Base-by-base conservation (phyloP, 768 basidiomycete genomes). In the Holtermanniella nyarrowii region DNA sequence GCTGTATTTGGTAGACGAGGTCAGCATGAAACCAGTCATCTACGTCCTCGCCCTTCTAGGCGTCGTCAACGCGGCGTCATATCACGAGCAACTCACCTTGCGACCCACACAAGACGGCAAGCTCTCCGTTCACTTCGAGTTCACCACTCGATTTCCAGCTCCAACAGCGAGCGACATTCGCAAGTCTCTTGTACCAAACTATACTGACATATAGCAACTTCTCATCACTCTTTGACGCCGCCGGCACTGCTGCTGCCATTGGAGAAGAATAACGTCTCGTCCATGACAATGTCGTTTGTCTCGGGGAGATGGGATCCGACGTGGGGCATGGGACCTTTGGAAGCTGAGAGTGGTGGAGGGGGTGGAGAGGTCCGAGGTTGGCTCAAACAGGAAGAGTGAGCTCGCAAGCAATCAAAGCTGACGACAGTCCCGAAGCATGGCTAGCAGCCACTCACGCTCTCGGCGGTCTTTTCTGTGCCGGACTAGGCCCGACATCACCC, bases 401-500 rank as follows among this genome's bases (percentile, higher is more conserved):
- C 43, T 22, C 44, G 27, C 42, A 57, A n/a, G n/a, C n/a, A n/a
- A n/a, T n/a, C n/a, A n/a, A n/a, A n/a, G n/a, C n/a, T n/a, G n/a
- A n/a, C n/a, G n/a, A n/a, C n/a, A n/a, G n/a, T n/a, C n/a, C n/a
- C n/a, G n/a, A 78, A 43, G 80, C 85, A 23, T 96, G 91, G 90
- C 77, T 78, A 53, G 84, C 83, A 5, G 78, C 95, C 3, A 82
- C 88, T 21, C 91, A 93, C 62, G 84, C 88, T 5, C 77, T 96
- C 1, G 84, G 89, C 0, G 95, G 95, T 18, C 75, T 96, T 3
- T 96, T 99, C 73, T 97, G 95, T 61, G 88, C 93, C 10, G 89
- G 88, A 3, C 77, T 96, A 0, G 86, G 83, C 46, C 77, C 82
- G 40, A 66, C 39, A 5, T 44, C 62, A 44, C 22, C 44, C 20